Conservation (phyloP, 2,329 filamentous ascomycete genomes). For the Neonectria faginata region DNA sequence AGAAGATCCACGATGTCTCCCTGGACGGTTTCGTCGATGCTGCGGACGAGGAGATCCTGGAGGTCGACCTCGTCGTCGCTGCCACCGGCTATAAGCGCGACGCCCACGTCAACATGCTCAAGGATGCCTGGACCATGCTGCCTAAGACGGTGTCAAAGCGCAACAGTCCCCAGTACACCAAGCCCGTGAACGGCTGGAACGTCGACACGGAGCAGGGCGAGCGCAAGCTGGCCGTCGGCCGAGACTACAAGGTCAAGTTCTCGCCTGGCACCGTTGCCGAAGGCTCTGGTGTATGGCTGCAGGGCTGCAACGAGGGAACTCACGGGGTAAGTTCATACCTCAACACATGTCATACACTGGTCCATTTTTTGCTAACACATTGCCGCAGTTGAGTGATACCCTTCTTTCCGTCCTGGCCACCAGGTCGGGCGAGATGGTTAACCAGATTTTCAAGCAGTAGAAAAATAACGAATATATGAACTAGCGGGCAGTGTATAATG, state of each 20-base stretch:
- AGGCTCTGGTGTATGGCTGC: slow-evolving; percentile 87
- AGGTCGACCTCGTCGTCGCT: slow-evolving; percentile 84
- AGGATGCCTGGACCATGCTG: slow-evolving; percentile 73
- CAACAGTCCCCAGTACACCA: slow-evolving; percentile 45
- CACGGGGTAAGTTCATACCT: slow-evolving; percentile 78
- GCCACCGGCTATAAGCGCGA: slow-evolving; percentile 88
- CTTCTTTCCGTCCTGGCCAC: slow-evolving; percentile 82
- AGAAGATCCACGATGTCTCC: slow-evolving; percentile 56
- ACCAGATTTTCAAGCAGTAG: slow-evolving; percentile 72
- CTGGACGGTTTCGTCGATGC: slow-evolving; percentile 55
- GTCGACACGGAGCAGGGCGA: slow-evolving; percentile 53
- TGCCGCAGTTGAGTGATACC: slow-evolving; percentile 77
- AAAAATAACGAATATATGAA: slow-evolving; percentile 37
- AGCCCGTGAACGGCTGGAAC: slow-evolving; percentile 56
- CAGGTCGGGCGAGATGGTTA: slow-evolving; percentile 81
- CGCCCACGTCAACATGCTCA: slow-evolving; percentile 82
- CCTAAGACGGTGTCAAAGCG: slow-evolving; percentile 58
- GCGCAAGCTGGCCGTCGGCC: slow-evolving; percentile 72
- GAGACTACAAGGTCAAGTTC: slow-evolving; percentile 85
- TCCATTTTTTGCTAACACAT: slow-evolving; percentile 35
- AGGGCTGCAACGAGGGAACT: slow-evolving; percentile 92
- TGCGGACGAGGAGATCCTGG: slow-evolving; percentile 68
- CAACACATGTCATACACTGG: slow-evolving; percentile 5
- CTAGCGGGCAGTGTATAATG: slow-evolving; percentile 40
- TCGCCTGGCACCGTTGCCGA: slow-evolving; percentile 73